Conservation (phyloP, 768 basidiomycete genomes). For the Leccinum disarticulatum region DNA sequence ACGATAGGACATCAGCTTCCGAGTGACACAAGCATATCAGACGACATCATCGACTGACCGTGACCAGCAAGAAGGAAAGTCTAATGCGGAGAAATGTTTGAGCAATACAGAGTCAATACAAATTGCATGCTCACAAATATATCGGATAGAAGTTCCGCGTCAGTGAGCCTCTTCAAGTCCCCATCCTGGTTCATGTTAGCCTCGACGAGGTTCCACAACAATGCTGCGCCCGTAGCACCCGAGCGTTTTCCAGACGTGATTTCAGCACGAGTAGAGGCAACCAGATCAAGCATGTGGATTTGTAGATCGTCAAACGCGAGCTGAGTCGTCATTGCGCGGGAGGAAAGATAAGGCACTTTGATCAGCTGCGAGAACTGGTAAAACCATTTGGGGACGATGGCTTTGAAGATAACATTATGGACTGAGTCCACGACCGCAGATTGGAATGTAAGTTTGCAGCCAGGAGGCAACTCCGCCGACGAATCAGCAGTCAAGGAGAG, state of each 20-base stretch:
- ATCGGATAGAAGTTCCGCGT: too few relatives aligned
- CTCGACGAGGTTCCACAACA: too few relatives aligned
- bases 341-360: conserved; percentile 38
- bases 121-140: too few relatives aligned
- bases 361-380: conserved; percentile 21
- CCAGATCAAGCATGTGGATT: conserved; percentile 42
- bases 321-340: conserved; percentile 27
- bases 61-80: too few relatives aligned
- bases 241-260: conserved; percentile 30
- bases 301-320: conserved; percentile 39
- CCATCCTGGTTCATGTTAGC: too few relatives aligned
- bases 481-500: conserved; percentile 36
- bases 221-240: conserved; percentile 31
- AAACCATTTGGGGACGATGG: conserved; percentile 36
- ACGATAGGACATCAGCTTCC: conserved; percentile 6
- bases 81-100: too few relatives aligned
- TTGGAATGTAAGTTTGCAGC: conserved; percentile 37
- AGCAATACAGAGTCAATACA: too few relatives aligned
- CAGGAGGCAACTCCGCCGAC: conserved; percentile 22
- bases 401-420: conserved; percentile 29
- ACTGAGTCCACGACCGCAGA: conserved; percentile 31
- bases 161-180: too few relatives aligned
- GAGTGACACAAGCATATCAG: background rate
- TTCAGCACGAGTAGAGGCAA: conserved; percentile 38
- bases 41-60: too few relatives aligned